Evolutionary conservation across 179 eudicot species (phyloP), one percentile per base, ranked within the genome.

Genomic region (Spergularia azorica): DNA sequence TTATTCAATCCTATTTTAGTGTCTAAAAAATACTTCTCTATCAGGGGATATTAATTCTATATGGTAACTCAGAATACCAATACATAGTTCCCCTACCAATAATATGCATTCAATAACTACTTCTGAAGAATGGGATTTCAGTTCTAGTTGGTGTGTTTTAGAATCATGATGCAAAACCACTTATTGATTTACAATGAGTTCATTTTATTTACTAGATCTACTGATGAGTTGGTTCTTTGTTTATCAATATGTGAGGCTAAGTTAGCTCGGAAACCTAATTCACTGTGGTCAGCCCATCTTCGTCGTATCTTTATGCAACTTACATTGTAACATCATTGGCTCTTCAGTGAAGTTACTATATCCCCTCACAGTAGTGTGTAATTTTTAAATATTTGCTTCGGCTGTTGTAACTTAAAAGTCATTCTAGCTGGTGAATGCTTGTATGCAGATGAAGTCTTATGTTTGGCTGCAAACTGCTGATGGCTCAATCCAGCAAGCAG

Each of bases 391-490:
- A 16, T 16, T 32, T 13, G 48, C 59, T 21, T 1, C 15, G 21
- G 57, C 52, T 16, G 36, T 13, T 60, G 36, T 60, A 60, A 60
- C 10, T 66, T 66, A 17, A 48, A 69, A 50, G 15, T 54, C 61
- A 16, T 54, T 9, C 46, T 71, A 55, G 21, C 63, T 41, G 54
- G 20, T 73, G 6, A 65, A 62, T 55, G 68, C 54, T 20, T 51
- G 16, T 4, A 13, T 77, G 69, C 76, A 87, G 91, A 85, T 90
- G 93, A 89, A 89, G 83, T 85, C 95, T 72, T 92, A 85, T 77
- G 87, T 92, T 50, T 92, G 97, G 97, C 85, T 92, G 57, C 90
- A 88, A 87, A 90, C 92, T 80, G 83, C 84, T 63, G 97, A 90
- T 85, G 95, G 93, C 59, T 88, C 89, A 43, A 89, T 89, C 38